Conservation (phyloP, 2,329 filamentous ascomycete species). For the Ceratocystis lukuohia region DNA sequence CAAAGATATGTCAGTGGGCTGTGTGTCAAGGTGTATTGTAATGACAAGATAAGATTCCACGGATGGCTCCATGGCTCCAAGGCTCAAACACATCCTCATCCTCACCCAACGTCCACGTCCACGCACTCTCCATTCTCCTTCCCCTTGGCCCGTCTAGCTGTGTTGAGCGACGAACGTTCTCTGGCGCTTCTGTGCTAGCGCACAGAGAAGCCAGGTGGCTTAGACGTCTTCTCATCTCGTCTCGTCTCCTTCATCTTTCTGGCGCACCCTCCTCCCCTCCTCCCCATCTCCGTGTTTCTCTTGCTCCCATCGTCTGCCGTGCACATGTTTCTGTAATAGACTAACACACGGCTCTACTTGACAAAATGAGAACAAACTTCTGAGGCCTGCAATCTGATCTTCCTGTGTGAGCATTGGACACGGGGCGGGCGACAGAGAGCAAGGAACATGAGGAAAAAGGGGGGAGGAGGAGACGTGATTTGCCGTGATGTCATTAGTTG, state of each 20-base stretch:
- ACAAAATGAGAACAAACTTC: background rate
- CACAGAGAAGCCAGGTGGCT: background rate
- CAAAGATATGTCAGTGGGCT: background rate
- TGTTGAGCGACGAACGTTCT: background rate
- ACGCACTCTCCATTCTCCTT: background rate
- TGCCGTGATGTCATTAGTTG: background rate
- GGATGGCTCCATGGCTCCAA: background rate
- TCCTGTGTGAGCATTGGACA: too few relatives aligned
- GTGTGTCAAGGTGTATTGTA: conserved; percentile 1
- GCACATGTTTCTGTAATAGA: background rate
- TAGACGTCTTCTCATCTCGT: background rate
- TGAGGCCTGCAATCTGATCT: background rate
- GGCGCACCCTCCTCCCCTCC: background rate
- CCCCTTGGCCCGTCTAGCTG: background rate
- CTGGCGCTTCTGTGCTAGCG: too few relatives aligned
- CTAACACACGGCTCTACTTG: too few relatives aligned
- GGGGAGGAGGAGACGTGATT: too few relatives aligned
- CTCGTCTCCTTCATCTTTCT: too few relatives aligned
- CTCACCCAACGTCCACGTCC: background rate
- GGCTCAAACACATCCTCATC: background rate
- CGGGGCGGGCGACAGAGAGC: too few relatives aligned
- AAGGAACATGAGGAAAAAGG: too few relatives aligned
- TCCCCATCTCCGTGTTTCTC: background rate
- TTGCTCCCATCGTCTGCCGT: background rate
- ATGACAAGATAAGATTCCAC: background rate